A percentile compares a stretch with the other conserved stretches of the same genome.
Evolutionary conservation across 495 filamentous ascomycete species (phyloP).

Genomic region (Hypoxylon intermedium): DNA sequence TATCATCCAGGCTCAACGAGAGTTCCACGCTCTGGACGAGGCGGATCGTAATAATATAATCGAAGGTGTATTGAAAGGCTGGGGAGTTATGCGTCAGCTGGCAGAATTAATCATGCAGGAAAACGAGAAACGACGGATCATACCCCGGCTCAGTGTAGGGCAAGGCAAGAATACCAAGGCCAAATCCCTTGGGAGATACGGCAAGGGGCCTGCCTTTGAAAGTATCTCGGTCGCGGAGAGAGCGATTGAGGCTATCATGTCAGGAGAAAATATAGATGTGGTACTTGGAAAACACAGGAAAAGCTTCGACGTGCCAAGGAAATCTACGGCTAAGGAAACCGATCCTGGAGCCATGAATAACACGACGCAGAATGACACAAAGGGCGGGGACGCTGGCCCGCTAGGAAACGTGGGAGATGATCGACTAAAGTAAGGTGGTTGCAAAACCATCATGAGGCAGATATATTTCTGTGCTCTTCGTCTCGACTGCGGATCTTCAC

Average conservation of each 20-base stretch:
- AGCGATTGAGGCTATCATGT: constrained; percentile 49
- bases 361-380: neutral
- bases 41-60: constrained; percentile 35
- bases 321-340: neutral
- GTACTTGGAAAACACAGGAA: constrained; percentile 10
- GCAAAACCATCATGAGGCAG: neutral
- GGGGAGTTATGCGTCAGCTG: constrained; percentile 52
- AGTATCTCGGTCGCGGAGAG: constrained; percentile 51
- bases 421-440: too few species aligned
- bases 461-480: neutral
- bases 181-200: constrained; percentile 23
- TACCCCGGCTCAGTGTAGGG: constrained; percentile 39
- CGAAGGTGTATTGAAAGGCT: constrained; percentile 48
- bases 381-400: neutral
- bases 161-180: constrained; percentile 39
- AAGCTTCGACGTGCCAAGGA: neutral
- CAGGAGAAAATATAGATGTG: constrained; percentile 39
- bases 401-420: neutral
- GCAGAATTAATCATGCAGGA: constrained; percentile 48
- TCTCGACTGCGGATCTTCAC: neutral
- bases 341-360: neutral
- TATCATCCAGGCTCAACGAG: constrained; percentile 55
- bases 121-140: constrained; percentile 42
- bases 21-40: constrained; percentile 42
- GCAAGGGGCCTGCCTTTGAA: constrained; percentile 53